A percentile compares a stretch with the other conserved stretches of the same genome.
Conservation (phyloP, 345 rosid species). For the Crucihimalaya himalaica region DNA sequence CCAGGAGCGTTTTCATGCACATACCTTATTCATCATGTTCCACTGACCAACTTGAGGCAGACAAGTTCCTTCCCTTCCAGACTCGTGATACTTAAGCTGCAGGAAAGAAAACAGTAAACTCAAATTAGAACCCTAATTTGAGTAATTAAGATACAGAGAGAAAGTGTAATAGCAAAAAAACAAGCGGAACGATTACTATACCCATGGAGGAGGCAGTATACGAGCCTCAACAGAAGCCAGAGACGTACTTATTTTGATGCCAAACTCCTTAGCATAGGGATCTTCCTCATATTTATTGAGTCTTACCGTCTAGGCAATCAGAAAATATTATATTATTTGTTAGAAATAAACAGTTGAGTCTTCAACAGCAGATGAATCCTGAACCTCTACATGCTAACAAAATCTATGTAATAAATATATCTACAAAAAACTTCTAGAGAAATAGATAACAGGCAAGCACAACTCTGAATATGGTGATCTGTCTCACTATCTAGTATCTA, state of each 20-base stretch:
- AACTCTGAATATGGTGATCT: not conserved
- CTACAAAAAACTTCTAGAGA: not conserved
- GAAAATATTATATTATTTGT: not conserved
- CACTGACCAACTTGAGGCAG: constrained; percentile 96
- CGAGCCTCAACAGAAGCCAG: constrained; percentile 98
- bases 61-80: constrained; percentile 84
- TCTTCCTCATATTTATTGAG: constrained; percentile 78
- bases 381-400: not conserved
- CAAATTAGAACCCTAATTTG: not conserved
- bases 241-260: constrained; percentile 82
- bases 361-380: not conserved
- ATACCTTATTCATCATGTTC: constrained; percentile 99
- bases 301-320: constrained; percentile 56
- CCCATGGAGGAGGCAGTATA: constrained; percentile 94
- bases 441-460: not conserved
- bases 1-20: not conserved
- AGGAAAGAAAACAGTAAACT: not conserved
- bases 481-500: not conserved
- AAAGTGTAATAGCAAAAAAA: not conserved
- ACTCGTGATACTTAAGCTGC: constrained; percentile 96
- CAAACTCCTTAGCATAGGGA: constrained; percentile 91
- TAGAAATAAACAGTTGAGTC: constrained; percentile 8
- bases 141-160: not conserved
- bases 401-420: not conserved
- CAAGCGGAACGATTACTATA: constrained; percentile 27